These are phyloP conservation scores for Zygnema cylindricum DNA, from an alignment of 139 green algal genomes.

Conservation along the genomic window DNA sequence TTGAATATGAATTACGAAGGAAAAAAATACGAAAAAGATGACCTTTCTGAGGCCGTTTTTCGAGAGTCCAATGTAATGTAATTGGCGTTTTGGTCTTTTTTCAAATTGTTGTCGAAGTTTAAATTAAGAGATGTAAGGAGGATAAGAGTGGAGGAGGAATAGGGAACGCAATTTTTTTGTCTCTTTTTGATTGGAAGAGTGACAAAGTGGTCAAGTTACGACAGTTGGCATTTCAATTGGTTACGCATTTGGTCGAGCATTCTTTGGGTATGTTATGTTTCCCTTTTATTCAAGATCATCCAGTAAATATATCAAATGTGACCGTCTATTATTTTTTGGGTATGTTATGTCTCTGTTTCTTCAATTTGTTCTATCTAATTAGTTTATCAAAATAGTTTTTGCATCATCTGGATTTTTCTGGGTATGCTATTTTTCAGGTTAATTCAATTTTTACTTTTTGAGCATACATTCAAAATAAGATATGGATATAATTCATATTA, in stretches of 20 bases:
- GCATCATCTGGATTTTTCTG: neutral
- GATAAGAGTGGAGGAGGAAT: neutral
- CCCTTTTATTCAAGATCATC: neutral
- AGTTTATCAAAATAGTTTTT: neutral
- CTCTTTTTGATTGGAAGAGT: neutral
- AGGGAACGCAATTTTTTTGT: neutral
- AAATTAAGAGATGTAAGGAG: neutral
- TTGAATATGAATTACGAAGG: neutral
- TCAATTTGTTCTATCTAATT: neutral
- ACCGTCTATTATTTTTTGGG: neutral
- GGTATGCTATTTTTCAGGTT: neutral
- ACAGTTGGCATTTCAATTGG: neutral
- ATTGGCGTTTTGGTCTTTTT: neutral
- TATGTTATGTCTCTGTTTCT: neutral
- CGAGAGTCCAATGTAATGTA: neutral
- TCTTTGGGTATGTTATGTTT: neutral
- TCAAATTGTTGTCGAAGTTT: neutral
- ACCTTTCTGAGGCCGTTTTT: neutral
- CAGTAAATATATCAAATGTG: neutral
- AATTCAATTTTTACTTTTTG: too few relatives aligned
- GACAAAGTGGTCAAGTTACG: neutral
- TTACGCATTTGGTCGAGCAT: neutral
- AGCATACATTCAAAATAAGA: neutral
- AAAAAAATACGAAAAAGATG: too few relatives aligned
- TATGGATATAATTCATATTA: too few relatives aligned